Evolutionary conservation across 2,329 filamentous ascomycete species (phyloP).

Genomic region (Alternaria consortialis): DNA sequence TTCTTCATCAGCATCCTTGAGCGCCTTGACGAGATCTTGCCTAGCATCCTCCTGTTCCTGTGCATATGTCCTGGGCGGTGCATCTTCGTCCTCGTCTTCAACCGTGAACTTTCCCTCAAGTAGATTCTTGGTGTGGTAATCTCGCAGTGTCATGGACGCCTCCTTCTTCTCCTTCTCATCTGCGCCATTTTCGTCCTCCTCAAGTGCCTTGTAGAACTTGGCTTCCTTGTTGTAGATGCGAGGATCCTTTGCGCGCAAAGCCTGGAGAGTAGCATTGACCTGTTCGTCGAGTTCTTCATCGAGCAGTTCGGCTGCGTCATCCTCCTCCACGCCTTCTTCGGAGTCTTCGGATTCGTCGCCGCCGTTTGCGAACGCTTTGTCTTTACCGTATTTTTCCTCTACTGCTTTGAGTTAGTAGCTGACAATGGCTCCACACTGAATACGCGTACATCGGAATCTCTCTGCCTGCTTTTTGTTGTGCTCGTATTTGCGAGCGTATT

Average conservation of each 20-base stretch:
- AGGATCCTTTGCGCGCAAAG: constrained; percentile 90
- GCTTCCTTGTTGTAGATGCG: constrained; percentile 82
- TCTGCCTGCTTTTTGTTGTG: constrained; percentile 98
- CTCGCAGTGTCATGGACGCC: constrained; percentile 75
- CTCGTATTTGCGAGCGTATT: constrained; percentile 89
- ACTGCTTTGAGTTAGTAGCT: constrained; percentile 62
- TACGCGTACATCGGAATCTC: constrained; percentile 68
- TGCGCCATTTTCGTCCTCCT: constrained; percentile 57
- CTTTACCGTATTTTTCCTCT: constrained; percentile 82
- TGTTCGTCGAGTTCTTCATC: constrained; percentile 86
- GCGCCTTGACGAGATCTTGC: constrained; percentile 77
- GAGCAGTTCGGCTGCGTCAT: constrained; percentile 86
- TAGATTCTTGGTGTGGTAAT: constrained; percentile 94
- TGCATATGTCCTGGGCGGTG: constrained; percentile 74
- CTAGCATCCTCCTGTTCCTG: constrained; percentile 90
- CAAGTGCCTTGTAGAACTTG: constrained; percentile 77
- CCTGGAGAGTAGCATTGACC: constrained; percentile 85
- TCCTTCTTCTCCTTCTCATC: constrained; percentile 75
- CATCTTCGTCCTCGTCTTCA: constrained; percentile 64
- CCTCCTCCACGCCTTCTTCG: constrained; percentile 76
- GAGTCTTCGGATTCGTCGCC: constrained; percentile 62
- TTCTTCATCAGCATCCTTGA: constrained; percentile 71
- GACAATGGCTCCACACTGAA: background rate
- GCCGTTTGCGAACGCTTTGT: constrained; percentile 41
- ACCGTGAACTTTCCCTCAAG: constrained; percentile 73